Percentiles rank a stretch among this genome's conserved stretches.
Conservation (phyloP, 2,329 filamentous ascomycete genomes). For the Fusarium sp. region DNA sequence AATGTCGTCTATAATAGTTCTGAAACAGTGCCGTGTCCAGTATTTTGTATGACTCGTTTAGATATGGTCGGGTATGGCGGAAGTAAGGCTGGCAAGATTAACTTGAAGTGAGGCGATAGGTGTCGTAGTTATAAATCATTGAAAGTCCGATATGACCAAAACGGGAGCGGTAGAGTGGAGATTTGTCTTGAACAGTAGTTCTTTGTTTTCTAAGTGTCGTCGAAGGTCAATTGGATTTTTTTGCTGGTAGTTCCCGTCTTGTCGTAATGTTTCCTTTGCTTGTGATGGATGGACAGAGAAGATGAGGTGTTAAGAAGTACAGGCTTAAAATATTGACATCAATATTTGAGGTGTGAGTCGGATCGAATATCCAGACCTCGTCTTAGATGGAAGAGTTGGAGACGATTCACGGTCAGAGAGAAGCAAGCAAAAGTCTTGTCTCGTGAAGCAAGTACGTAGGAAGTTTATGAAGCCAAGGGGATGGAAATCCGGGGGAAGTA, state of each 20-base stretch:
- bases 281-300: conserved; percentile 32
- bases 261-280: conserved; percentile 25
- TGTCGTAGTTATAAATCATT: conserved; percentile 34
- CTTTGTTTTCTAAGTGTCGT: conserved; percentile 4
- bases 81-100: conserved; percentile 10
- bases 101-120: conserved; percentile 4
- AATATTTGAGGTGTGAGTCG: conserved; percentile 32
- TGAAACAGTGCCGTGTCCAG: not conserved
- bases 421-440: conserved; percentile 19
- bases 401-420: conserved; percentile 33
- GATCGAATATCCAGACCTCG: conserved; percentile 34
- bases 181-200: conserved; percentile 20
- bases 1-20: not conserved
- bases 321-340: conserved; percentile 39
- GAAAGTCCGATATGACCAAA: conserved; percentile 28
- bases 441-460: conserved; percentile 17
- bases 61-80: conserved; percentile 18
- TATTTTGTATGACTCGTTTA: not conserved
- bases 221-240: conserved; percentile 8
- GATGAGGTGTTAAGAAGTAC: conserved; percentile 20
- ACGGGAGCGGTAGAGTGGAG: conserved; percentile 43
- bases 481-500: conserved; percentile 49
- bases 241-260: conserved; percentile 10
- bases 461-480: conserved; percentile 47
- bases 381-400: conserved; percentile 13